Evolutionary conservation across 768 basidiomycete species (phyloP).

Genomic region (Panaeolus papilionaceus): DNA sequence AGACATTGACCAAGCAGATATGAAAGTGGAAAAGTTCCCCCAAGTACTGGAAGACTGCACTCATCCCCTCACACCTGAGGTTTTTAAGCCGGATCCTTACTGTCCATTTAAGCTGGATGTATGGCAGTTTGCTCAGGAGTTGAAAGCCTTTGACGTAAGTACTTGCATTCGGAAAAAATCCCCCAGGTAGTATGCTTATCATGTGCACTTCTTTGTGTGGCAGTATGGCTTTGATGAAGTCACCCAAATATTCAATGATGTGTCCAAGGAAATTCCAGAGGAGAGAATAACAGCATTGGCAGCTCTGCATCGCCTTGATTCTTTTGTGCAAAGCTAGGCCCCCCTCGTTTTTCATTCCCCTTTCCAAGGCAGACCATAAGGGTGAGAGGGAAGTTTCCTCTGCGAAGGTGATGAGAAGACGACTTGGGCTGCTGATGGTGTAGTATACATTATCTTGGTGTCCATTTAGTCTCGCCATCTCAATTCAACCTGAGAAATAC

Average conservation of each 20-base stretch:
- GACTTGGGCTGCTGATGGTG: no score
- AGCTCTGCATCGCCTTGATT: not conserved
- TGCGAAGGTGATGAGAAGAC: no score
- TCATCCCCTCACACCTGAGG: conserved; percentile 11
- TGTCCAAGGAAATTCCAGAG: not conserved
- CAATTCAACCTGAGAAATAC: no score
- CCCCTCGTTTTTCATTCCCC: not conserved
- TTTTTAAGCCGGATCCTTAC: conserved; percentile 12
- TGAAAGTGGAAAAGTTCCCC: not conserved
- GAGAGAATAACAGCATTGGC: not conserved
- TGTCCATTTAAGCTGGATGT: conserved; percentile 24
- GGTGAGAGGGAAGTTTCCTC: not conserved
- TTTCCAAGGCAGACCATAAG: not conserved
- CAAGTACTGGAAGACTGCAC: not conserved
- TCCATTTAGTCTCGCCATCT: no score
- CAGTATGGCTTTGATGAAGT: not conserved
- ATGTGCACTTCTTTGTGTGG: no score
- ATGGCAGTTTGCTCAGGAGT: conserved; percentile 17
- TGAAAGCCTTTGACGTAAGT: no score
- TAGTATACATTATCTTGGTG: no score
- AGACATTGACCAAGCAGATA: not conserved
- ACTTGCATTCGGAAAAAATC: no score
- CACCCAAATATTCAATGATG: not conserved
- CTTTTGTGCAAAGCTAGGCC: not conserved
- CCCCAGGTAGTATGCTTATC: no score